Evolutionary conservation across 768 basidiomycete species (phyloP).

Genomic region (Boletus vinaceobasis): DNA sequence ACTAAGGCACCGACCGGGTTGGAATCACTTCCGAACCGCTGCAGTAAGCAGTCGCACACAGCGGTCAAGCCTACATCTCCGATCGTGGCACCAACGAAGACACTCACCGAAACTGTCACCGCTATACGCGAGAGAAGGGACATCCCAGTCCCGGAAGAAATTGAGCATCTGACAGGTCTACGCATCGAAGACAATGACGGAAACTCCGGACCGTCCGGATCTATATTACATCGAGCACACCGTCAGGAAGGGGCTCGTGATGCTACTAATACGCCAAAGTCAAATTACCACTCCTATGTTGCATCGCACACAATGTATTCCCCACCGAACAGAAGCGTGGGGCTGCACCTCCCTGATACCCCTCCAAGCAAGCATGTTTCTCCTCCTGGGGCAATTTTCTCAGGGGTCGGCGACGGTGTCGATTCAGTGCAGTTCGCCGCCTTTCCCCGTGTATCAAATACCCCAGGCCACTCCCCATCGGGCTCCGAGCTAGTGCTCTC

Average conservation of each 20-base stretch:
- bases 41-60: background rate
- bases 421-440: conserved; percentile 3
- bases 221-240: background rate
- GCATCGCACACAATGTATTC: conserved; percentile 5
- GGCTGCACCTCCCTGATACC: background rate
- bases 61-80: background rate
- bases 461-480: background rate
- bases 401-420: background rate
- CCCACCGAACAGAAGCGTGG: conserved; percentile 8
- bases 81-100: background rate
- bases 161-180: background rate
- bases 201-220: background rate
- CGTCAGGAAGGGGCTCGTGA: background rate
- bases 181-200: conserved; percentile 3
- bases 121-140: background rate
- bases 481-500: background rate
- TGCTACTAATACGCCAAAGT: background rate
- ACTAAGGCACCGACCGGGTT: background rate
- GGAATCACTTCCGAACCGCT: background rate
- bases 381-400: background rate
- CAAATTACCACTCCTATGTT: conserved; percentile 1
- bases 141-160: background rate
- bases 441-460: conserved; percentile 2
- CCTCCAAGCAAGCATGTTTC: conserved; percentile 1
- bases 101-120: background rate